phyloP scores from a whole-genome alignment of 352 stramenopile genomes.

The Phytophthora palmivora region DNA sequence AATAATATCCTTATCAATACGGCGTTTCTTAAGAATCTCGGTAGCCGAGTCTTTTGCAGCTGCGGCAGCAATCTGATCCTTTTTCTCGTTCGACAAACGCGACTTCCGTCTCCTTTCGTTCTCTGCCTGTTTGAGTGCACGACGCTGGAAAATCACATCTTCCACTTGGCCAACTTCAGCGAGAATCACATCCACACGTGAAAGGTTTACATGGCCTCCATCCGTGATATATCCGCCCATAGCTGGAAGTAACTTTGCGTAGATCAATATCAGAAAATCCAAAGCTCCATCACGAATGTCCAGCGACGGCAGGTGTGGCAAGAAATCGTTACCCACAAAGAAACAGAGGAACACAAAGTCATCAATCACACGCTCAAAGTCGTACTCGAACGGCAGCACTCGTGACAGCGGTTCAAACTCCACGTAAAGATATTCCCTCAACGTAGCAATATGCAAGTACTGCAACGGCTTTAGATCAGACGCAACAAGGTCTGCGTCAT shows the following conservation, averaged over 20 bases:
- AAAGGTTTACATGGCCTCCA: constrained; percentile 95
- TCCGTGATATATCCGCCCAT: constrained; percentile 97
- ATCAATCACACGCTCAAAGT: constrained; percentile 98
- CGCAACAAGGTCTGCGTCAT: constrained; percentile 78
- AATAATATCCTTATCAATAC: constrained; percentile 71
- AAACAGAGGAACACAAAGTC: constrained; percentile 99
- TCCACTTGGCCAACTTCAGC: constrained; percentile 96
- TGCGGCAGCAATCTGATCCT: constrained; percentile 65
- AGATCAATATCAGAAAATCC: constrained; percentile 98
- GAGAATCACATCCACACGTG: constrained; percentile 96
- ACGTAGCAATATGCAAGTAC: constrained; percentile 93
- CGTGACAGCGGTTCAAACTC: constrained; percentile 92
- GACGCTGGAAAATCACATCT: constrained; percentile 94
- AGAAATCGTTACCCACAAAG: constrained; percentile 99
- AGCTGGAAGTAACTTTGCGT: constrained; percentile 87
- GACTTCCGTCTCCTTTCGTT: constrained; percentile 77
- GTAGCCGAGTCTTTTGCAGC: constrained; percentile 76
- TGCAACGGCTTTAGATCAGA: constrained; percentile 93
- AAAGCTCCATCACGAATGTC: constrained; percentile 99
- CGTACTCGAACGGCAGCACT: constrained; percentile 93
- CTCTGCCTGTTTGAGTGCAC: constrained; percentile 85
- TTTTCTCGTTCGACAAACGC: constrained; percentile 73
- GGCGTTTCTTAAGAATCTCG: constrained; percentile 82
- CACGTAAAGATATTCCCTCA: constrained; percentile 94
- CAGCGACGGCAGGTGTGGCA: constrained; percentile 97